Evolutionary conservation across 441 rosid genomes (phyloP).

Genomic region (Syzygium syzygioides): DNA sequence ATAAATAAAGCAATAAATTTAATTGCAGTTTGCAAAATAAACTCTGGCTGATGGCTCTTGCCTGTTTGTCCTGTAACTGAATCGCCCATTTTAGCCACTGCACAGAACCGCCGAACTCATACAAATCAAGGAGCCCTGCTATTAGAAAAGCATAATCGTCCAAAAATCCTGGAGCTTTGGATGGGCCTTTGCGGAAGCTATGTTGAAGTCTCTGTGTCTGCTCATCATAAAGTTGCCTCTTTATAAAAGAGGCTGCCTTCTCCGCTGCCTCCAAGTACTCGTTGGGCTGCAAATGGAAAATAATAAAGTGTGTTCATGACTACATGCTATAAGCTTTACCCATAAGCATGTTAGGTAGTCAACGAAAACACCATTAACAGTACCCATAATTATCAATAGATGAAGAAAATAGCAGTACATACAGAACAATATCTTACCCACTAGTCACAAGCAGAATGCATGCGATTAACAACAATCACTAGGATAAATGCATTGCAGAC

Average conservation of each 20-base stretch:
- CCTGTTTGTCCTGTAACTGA: constrained; percentile 76
- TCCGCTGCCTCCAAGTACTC: constrained; percentile 80
- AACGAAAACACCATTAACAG: not conserved
- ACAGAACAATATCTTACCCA: not conserved
- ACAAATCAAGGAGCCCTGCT: constrained; percentile 77
- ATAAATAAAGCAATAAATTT: not conserved
- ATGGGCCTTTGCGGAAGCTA: constrained; percentile 83
- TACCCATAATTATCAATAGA: not conserved
- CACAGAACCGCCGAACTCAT: constrained; percentile 60
- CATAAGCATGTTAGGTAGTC: not conserved
- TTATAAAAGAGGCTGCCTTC: constrained; percentile 78
- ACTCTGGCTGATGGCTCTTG: constrained; percentile 15
- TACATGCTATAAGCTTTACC: not conserved
- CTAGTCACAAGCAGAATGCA: not conserved
- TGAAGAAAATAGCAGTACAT: not conserved
- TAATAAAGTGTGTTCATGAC: not conserved
- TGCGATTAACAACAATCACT: not conserved
- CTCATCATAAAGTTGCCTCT: constrained; percentile 56
- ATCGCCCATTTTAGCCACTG: constrained; percentile 78
- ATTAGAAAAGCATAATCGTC: constrained; percentile 96
- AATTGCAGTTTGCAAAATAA: not conserved
- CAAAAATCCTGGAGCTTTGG: constrained; percentile 88
- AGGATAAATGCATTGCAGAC: not conserved
- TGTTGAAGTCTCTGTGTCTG: constrained; percentile 62
- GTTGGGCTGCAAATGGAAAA: constrained; percentile 54